Percentiles rank a stretch among this genome's conserved stretches.
These are phyloP conservation scores for Collybia sordida DNA, from an alignment of 768 basidiomycete genomes.

Conservation along the genomic window DNA sequence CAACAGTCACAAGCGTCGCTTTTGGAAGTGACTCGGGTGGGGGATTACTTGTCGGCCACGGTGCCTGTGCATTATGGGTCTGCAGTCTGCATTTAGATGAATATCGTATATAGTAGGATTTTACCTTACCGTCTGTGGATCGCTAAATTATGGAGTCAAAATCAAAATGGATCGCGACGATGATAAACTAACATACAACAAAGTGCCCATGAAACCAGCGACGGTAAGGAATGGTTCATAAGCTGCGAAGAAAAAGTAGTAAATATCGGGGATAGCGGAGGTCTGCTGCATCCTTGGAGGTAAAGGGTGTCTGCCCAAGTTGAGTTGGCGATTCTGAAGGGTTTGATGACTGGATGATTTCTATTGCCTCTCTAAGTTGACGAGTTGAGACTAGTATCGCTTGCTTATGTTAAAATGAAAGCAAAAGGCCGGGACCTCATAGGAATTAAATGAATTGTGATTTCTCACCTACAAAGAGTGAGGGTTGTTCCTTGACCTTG, in stretches of 20 bases:
- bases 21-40: slow-evolving; percentile 53
- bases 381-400: too few species aligned
- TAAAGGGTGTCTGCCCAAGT: background rate
- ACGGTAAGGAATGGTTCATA: slow-evolving; percentile 72
- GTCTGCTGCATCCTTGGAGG: slow-evolving; percentile 34
- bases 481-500: slow-evolving; percentile 6
- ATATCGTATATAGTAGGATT: background rate
- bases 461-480: slow-evolving; percentile 16
- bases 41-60: slow-evolving; percentile 53
- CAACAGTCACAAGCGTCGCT: slow-evolving; percentile 67
- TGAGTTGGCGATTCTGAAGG: too few species aligned
- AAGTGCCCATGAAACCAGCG: slow-evolving; percentile 64
- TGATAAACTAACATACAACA: slow-evolving; percentile 35
- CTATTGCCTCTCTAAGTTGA: too few species aligned
- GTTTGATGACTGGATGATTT: too few species aligned
- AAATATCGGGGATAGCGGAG: slow-evolving; percentile 71
- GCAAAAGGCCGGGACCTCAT: slow-evolving; percentile 12
- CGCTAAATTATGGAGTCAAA: slow-evolving; percentile 29
- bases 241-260: slow-evolving; percentile 71
- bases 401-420: background rate
- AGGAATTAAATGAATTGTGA: slow-evolving; percentile 11
- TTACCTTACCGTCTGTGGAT: slow-evolving; percentile 59
- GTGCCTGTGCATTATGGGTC: slow-evolving; percentile 76
- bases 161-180: background rate
- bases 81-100: slow-evolving; percentile 24